Evolutionary conservation across 2,329 filamentous ascomycete genomes (phyloP).

Genomic region (Aspergillus flavus): DNA sequence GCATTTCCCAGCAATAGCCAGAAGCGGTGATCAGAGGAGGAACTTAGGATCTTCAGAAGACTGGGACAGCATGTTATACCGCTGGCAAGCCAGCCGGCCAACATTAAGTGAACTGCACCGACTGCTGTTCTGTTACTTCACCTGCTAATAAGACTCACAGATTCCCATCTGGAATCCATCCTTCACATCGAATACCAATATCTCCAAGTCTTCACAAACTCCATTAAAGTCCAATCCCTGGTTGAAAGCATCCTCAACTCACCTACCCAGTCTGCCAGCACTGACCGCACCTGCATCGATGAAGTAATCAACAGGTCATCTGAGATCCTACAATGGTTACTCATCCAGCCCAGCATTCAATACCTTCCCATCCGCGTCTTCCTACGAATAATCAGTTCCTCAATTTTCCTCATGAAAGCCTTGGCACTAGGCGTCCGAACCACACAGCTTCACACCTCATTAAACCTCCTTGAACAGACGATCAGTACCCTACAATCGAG

Average conservation of each 20-base stretch:
- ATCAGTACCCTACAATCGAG: not conserved
- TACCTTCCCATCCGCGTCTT: slow-evolving; percentile 53
- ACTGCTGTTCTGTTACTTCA: not conserved
- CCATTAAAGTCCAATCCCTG: slow-evolving; percentile 52
- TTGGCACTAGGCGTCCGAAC: slow-evolving; percentile 47
- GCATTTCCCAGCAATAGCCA: slow-evolving; percentile 24
- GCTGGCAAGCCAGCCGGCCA: slow-evolving; percentile 12
- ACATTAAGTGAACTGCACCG: not conserved
- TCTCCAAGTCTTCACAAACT: slow-evolving; percentile 35
- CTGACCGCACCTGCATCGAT: slow-evolving; percentile 48
- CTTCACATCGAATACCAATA: slow-evolving; percentile 51
- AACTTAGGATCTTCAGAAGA: slow-evolving; percentile 9
- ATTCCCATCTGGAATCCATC: slow-evolving; percentile 37
- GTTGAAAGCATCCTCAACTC: slow-evolving; percentile 43
- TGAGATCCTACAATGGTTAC: slow-evolving; percentile 46
- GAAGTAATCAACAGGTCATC: slow-evolving; percentile 53
- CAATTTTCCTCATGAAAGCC: slow-evolving; percentile 52
- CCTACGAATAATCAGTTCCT: slow-evolving; percentile 52
- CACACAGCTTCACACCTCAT: slow-evolving; percentile 43
- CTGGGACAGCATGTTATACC: slow-evolving; percentile 13
- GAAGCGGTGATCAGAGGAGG: not conserved
- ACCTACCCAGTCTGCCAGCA: not conserved
- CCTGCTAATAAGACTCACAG: not conserved
- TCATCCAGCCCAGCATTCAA: slow-evolving; percentile 41
- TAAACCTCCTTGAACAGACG: slow-evolving; percentile 41